Evolutionary conservation across 1,284 basidiomycete species (phyloP).

Genomic region (Fereydounia khargensis): DNA sequence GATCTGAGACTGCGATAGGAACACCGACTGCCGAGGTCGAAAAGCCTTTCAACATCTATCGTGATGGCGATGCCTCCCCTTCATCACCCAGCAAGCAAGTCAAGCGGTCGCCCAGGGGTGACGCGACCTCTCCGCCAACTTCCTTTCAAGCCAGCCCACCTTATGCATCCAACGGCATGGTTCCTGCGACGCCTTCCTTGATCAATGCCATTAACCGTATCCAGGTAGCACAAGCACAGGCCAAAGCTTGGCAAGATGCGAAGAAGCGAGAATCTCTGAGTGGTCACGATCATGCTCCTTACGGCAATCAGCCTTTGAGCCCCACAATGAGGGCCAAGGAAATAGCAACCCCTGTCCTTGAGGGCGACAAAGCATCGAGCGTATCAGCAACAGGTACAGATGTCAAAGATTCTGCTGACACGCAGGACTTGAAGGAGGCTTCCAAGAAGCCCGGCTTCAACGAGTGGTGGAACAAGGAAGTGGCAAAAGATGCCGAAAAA

Average conservation of each 20-base stretch:
- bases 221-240: constrained; percentile 44
- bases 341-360: too few relatives aligned
- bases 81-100: constrained; percentile 4
- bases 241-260: constrained; percentile 20
- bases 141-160: too few relatives aligned
- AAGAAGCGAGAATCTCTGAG: not conserved
- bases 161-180: too few relatives aligned
- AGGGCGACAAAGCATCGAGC: too few relatives aligned
- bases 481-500: too few relatives aligned
- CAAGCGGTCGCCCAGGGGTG: not conserved
- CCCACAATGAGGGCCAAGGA: not conserved
- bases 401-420: too few relatives aligned
- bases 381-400: too few relatives aligned
- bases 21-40: constrained; percentile 2
- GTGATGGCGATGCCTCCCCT: constrained; percentile 7
- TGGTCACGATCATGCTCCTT: not conserved
- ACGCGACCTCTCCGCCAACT: not conserved
- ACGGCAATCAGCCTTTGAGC: not conserved
- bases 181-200: constrained; percentile 42
- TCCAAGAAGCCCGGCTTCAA: too few relatives aligned
- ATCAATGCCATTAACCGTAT: constrained; percentile 48
- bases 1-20: constrained; percentile 2
- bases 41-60: constrained; percentile 9
- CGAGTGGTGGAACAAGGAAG: too few relatives aligned
- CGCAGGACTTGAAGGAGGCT: too few relatives aligned